Conservation (phyloP, 179 eudicot species). For the Nepenthes alata region DNA sequence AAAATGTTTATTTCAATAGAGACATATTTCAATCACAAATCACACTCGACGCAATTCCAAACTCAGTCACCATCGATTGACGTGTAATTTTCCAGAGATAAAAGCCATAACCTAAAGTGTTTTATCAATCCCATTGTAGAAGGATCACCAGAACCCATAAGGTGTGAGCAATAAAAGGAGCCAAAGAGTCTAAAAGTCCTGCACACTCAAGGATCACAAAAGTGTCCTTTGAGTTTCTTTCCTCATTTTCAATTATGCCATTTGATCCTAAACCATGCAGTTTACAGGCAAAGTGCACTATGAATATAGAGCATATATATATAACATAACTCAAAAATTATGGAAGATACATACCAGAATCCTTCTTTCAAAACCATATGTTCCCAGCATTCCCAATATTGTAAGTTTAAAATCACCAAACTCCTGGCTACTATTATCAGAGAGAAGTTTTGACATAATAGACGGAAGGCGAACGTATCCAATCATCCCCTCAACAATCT, state of each 20-base stretch:
- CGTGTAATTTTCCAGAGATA: too few species aligned
- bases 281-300: not conserved
- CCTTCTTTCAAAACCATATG: constrained; percentile 79
- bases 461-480: constrained; percentile 75
- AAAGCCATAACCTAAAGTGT: too few species aligned
- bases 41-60: too few species aligned
- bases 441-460: constrained; percentile 78
- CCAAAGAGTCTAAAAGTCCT: too few species aligned
- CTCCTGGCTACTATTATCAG: constrained; percentile 82
- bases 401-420: constrained; percentile 93
- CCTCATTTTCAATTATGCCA: not conserved
- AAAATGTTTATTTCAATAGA: too few species aligned
- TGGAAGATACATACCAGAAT: constrained; percentile 50
- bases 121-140: too few species aligned
- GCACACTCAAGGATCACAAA: too few species aligned
- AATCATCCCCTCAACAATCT: constrained; percentile 93
- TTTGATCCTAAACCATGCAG: not conserved
- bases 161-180: too few species aligned
- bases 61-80: too few species aligned
- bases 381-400: constrained; percentile 90
- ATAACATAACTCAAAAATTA: not conserved
- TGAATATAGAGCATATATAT: not conserved
- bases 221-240: too few species aligned
- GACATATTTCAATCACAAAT: too few species aligned
- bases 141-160: too few species aligned